Percentiles rank a stretch among this genome's conserved stretches.
Evolutionary conservation across 371 early-diverging fungal genomes (phyloP).

Genomic region (Syncephalastrum sp.): DNA sequence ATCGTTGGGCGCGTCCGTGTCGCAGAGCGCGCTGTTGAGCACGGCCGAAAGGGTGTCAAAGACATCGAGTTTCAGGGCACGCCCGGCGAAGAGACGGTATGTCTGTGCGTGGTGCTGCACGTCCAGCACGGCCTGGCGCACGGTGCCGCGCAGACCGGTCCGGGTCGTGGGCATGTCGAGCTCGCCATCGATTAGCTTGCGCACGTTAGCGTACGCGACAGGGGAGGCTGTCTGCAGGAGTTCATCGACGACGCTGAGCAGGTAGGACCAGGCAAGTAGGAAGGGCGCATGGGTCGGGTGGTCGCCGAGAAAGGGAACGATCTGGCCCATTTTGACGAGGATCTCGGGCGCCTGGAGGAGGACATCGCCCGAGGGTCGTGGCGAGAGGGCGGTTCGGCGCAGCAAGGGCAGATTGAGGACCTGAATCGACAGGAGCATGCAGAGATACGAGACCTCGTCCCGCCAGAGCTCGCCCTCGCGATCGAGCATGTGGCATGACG

Average conservation of each 20-base stretch:
- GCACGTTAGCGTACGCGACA: slow-evolving; percentile 13
- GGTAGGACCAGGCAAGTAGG: slow-evolving; percentile 45
- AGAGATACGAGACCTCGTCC: slow-evolving; percentile 21
- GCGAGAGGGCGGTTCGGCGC: not conserved
- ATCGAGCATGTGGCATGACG: slow-evolving; percentile 30
- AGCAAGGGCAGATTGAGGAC: slow-evolving; percentile 4
- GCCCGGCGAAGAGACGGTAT: slow-evolving; percentile 26
- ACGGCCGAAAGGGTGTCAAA: slow-evolving; percentile 21
- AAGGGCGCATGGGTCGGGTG: slow-evolving; percentile 26
- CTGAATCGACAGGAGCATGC: slow-evolving; percentile 19
- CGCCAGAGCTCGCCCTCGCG: slow-evolving; percentile 27
- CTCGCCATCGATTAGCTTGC: slow-evolving; percentile 14
- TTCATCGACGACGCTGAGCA: slow-evolving; percentile 24
- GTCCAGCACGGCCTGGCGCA: slow-evolving; percentile 14
- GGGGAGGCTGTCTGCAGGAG: slow-evolving; percentile 10
- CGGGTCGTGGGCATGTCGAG: slow-evolving; percentile 17
- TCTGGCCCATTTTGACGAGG: slow-evolving; percentile 26
- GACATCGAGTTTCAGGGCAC: slow-evolving; percentile 34
- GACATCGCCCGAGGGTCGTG: not conserved
- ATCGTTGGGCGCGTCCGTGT: slow-evolving; percentile 32
- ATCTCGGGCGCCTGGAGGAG: slow-evolving; percentile 1
- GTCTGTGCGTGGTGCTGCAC: slow-evolving; percentile 8
- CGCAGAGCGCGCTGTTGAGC: slow-evolving; percentile 23
- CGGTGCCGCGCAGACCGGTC: slow-evolving; percentile 10
- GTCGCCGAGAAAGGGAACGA: slow-evolving; percentile 29